These are phyloP conservation scores for Kodamaea suecica DNA, from an alignment of 1,139 yeast species.

Conservation along the genomic window DNA sequence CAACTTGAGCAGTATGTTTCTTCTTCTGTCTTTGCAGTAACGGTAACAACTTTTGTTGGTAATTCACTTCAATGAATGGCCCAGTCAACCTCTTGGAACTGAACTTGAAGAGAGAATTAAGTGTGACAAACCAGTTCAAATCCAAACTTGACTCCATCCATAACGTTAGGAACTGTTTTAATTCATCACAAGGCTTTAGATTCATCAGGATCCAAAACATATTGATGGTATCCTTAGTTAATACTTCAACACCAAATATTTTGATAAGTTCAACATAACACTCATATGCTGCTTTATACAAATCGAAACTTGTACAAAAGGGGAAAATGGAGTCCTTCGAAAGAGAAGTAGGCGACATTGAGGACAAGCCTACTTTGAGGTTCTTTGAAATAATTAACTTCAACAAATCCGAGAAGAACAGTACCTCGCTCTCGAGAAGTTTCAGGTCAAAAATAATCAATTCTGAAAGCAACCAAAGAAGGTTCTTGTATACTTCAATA, in stretches of 20 bases:
- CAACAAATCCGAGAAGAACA: slow-evolving; percentile 31
- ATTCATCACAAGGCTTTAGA: slow-evolving; percentile 36
- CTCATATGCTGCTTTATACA: slow-evolving; percentile 37
- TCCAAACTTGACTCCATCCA: slow-evolving; percentile 43
- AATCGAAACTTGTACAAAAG: slow-evolving; percentile 34
- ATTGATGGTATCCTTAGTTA: slow-evolving; percentile 36
- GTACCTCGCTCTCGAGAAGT: slow-evolving; percentile 31
- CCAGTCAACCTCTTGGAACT: slow-evolving; percentile 40
- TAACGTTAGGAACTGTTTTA: slow-evolving; percentile 31
- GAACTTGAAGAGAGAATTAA: slow-evolving; percentile 37
- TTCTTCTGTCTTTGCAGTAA: slow-evolving; percentile 45
- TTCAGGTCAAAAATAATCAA: slow-evolving; percentile 40
- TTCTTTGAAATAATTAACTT: slow-evolving; percentile 35
- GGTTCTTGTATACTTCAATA: slow-evolving; percentile 22
- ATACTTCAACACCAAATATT: slow-evolving; percentile 31
- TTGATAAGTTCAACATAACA: slow-evolving; percentile 42
- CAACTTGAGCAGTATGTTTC: slow-evolving; percentile 29
- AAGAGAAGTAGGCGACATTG: slow-evolving; percentile 35
- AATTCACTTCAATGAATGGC: slow-evolving; percentile 38
- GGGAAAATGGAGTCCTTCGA: slow-evolving; percentile 38
- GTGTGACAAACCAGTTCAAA: slow-evolving; percentile 40
- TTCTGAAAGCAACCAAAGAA: slow-evolving; percentile 37
- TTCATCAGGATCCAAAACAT: slow-evolving; percentile 47
- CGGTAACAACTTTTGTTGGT: slow-evolving; percentile 43
- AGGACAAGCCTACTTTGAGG: slow-evolving; percentile 35